These are phyloP conservation scores for Durio zibethinus DNA, from an alignment of 345 rosid genomes.

Conservation along the genomic window DNA sequence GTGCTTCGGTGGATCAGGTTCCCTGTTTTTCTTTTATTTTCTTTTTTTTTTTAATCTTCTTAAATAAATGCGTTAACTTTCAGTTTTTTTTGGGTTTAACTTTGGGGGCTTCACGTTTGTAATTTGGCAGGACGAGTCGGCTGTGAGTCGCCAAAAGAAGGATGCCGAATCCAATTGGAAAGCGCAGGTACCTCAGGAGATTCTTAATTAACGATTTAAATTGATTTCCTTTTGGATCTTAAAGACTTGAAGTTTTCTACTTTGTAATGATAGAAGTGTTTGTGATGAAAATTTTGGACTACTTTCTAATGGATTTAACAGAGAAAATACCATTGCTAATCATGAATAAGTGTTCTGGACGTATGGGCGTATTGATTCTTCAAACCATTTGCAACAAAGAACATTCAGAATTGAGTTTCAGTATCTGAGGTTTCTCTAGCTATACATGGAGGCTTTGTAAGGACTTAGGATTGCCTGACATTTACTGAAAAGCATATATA, in stretches of 20 bases:
- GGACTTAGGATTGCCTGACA: not conserved
- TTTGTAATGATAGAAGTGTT: not conserved
- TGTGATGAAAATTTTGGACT: not conserved
- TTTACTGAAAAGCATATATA: not conserved
- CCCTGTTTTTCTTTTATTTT: not conserved
- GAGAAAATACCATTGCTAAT: not conserved
- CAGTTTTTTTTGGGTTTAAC: not conserved
- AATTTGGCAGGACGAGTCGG: constrained; percentile 74
- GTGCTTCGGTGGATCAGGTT: constrained; percentile 89
- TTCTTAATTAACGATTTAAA: not conserved
- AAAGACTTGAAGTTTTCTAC: not conserved
- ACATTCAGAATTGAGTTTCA: not conserved
- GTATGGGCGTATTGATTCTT: not conserved
- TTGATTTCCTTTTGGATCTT: constrained; percentile 3
- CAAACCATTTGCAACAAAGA: not conserved
- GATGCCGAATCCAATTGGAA: constrained; percentile 99
- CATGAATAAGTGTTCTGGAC: not conserved
- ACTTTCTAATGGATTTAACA: not conserved
- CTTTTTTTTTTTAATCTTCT: too few relatives aligned
- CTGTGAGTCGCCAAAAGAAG: constrained; percentile 81
- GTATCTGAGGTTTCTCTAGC: not conserved
- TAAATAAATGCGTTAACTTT: not conserved
- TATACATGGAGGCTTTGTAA: not conserved
- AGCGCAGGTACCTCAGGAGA: constrained; percentile 56
- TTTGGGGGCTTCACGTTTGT: not conserved